phyloP scores from a whole-genome alignment of 257 asterid genomes.

The Henckelia pumila region DNA sequence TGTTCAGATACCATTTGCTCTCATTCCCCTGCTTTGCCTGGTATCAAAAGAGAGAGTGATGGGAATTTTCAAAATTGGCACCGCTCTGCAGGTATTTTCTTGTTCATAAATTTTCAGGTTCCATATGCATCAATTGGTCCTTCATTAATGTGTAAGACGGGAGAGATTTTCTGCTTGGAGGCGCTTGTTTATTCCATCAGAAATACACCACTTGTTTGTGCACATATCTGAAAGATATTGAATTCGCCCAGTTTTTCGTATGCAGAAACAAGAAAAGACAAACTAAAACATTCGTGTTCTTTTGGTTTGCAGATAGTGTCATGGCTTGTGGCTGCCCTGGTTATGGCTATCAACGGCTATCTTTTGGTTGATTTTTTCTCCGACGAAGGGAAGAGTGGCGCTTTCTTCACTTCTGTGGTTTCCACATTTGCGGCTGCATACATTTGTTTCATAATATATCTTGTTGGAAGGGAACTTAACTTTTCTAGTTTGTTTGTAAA shows the following conservation, averaged over 20 bases:
- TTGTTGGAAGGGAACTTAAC: constrained; percentile 41
- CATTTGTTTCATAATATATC: constrained; percentile 56
- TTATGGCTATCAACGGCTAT: constrained; percentile 71
- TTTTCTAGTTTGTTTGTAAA: constrained; percentile 35
- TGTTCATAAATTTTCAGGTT: background rate
- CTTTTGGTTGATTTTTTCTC: constrained; percentile 75
- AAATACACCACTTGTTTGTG: background rate
- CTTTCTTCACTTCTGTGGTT: constrained; percentile 39
- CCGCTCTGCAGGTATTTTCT: constrained; percentile 50
- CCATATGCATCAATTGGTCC: background rate
- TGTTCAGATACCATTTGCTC: constrained; percentile 77
- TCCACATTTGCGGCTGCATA: constrained; percentile 47
- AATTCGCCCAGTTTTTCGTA: background rate
- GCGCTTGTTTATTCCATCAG: background rate
- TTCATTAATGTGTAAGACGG: background rate
- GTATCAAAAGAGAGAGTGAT: constrained; percentile 77
- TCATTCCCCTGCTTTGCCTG: constrained; percentile 70
- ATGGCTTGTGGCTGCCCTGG: constrained; percentile 71
- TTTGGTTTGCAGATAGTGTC: constrained; percentile 44
- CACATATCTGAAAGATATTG: background rate
- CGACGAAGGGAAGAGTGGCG: constrained; percentile 48
- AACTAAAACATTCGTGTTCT: background rate
- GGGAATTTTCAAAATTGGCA: constrained; percentile 76
- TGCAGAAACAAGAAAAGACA: constrained; percentile 3
- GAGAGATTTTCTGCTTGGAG: background rate